These are phyloP conservation scores for Leptographium procerum DNA, from an alignment of 2,329 filamentous ascomycete species.

Conservation along the genomic window DNA sequence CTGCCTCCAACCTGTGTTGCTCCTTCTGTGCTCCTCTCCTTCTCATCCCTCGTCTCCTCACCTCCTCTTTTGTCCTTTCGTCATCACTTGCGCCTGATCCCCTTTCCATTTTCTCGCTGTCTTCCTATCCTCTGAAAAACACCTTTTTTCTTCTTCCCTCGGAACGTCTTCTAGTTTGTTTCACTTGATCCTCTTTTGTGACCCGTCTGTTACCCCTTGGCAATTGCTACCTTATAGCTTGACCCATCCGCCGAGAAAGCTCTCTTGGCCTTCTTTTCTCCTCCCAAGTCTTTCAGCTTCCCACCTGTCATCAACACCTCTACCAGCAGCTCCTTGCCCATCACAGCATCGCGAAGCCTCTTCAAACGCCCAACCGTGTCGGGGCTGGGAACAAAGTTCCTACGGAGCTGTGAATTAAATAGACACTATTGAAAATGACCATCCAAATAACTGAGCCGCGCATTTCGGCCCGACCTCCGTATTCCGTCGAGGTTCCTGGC, in stretches of 20 bases:
- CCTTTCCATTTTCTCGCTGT: no score
- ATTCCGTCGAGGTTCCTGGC: slow-evolving; percentile 56
- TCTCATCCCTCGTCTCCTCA: background rate
- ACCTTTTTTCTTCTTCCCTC: background rate
- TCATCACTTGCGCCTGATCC: background rate
- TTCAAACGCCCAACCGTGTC: background rate
- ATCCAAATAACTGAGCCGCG: slow-evolving; percentile 25
- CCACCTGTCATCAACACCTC: background rate
- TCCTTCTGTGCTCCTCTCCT: background rate
- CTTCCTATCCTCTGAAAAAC: background rate
- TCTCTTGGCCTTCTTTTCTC: background rate
- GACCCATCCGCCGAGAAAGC: background rate
- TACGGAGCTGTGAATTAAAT: background rate
- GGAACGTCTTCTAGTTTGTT: background rate
- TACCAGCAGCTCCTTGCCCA: background rate
- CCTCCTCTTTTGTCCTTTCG: background rate
- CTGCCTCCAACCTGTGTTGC: no score
- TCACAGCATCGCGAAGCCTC: background rate
- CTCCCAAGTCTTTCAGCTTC: background rate
- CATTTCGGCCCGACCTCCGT: slow-evolving; percentile 49
- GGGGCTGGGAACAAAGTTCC: background rate
- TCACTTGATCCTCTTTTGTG: background rate
- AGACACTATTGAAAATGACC: background rate
- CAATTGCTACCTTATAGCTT: background rate
- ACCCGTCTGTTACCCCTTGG: background rate